phyloP scores from a whole-genome alignment of 2,329 filamentous ascomycete genomes.

The Rhinocladiella similis region DNA sequence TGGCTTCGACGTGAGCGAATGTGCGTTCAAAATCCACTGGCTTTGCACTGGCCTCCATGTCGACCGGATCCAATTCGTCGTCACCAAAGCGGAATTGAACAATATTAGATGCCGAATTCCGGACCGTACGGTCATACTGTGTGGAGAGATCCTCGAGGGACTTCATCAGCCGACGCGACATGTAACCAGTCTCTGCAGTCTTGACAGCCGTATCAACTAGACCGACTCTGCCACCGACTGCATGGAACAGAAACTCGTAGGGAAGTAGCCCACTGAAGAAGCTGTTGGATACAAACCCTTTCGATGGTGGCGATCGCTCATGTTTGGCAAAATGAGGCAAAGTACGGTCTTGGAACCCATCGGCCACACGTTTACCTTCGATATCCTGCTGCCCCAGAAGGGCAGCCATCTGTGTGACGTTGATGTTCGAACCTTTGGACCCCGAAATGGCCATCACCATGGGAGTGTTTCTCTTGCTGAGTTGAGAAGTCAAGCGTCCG shows the following conservation, averaged over 20 bases:
- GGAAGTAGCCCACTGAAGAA: slow-evolving; percentile 92
- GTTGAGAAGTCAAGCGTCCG: slow-evolving; percentile 82
- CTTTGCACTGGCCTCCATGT: slow-evolving; percentile 93
- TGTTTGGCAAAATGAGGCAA: slow-evolving; percentile 95
- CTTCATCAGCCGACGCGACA: slow-evolving; percentile 98
- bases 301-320: slow-evolving; percentile 85
- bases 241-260: slow-evolving; percentile 96
- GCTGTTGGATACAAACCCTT: slow-evolving; percentile 95
- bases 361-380: slow-evolving; percentile 83
- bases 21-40: slow-evolving; percentile 92
- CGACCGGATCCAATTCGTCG: slow-evolving; percentile 90
- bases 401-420: slow-evolving; percentile 98
- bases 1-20: slow-evolving; percentile 75
- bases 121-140: slow-evolving; percentile 90
- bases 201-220: slow-evolving; percentile 93
- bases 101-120: slow-evolving; percentile 82
- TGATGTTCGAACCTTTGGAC: slow-evolving; percentile 95
- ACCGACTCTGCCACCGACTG: slow-evolving; percentile 97
- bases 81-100: slow-evolving; percentile 98
- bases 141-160: slow-evolving; percentile 92
- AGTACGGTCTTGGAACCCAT: slow-evolving; percentile 95
- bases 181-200: slow-evolving; percentile 97
- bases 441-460: slow-evolving; percentile 97
- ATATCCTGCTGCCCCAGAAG: slow-evolving; percentile 98
- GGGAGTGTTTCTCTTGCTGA: slow-evolving; percentile 89